Conservation (phyloP, 176 grass and related monocot genomes). For the Tillandsia fasciculata region DNA sequence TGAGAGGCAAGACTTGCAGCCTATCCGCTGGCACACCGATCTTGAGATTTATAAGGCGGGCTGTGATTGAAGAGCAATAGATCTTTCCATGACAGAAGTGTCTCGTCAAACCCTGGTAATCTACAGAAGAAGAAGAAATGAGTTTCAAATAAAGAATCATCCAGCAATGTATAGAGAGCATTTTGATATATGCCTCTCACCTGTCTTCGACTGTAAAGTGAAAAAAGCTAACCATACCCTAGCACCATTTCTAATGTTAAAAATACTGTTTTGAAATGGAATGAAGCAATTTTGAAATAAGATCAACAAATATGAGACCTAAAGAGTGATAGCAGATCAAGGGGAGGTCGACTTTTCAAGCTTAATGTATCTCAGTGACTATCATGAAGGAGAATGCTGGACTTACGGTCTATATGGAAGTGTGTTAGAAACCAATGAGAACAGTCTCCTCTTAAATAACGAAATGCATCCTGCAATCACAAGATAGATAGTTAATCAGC, state of each 20-base stretch:
- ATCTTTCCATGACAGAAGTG: constrained; percentile 92
- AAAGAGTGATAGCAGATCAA: too few species aligned
- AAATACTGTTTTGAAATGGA: neutral
- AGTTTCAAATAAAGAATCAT: neutral
- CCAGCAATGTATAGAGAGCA: too few species aligned
- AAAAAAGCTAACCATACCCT: neutral
- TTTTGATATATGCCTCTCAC: too few species aligned
- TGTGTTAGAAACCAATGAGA: constrained; percentile 93
- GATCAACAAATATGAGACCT: too few species aligned
- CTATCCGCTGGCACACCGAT: constrained; percentile 79
- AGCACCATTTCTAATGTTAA: neutral
- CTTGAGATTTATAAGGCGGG: constrained; percentile 76
- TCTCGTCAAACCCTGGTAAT: constrained; percentile 90
- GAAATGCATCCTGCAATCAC: constrained; percentile 85
- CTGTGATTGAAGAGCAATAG: constrained; percentile 87
- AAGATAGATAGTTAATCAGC: neutral
- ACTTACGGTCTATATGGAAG: constrained; percentile 96
- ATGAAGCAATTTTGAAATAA: neutral
- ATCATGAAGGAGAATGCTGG: neutral
- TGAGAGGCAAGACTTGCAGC: constrained; percentile 73
- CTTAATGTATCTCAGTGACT: neutral
- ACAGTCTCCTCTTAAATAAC: constrained; percentile 75
- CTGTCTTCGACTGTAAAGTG: too few species aligned
- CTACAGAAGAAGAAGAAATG: constrained; percentile 30
- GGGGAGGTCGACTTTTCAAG: neutral